Evolutionary conservation across 768 basidiomycete species (phyloP).

Genomic region (Tylopilus felleus): DNA sequence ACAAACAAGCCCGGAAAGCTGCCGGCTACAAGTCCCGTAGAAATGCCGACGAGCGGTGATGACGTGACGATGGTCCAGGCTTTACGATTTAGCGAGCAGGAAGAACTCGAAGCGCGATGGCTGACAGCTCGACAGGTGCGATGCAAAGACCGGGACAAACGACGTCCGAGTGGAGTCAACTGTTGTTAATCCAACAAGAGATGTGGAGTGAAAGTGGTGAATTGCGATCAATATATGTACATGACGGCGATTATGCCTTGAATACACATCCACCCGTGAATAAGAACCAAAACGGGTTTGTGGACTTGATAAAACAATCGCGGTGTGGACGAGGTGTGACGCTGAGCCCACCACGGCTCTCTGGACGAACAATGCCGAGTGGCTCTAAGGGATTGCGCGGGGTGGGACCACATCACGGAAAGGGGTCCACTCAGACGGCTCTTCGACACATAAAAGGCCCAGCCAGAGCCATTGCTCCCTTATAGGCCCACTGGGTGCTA

Average conservation of each 20-base stretch:
- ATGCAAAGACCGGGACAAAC: not conserved
- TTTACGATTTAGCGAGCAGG: slow-evolving; percentile 1
- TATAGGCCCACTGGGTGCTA: not conserved
- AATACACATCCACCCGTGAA: not conserved
- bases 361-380: not conserved
- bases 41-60: not conserved
- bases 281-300: not conserved
- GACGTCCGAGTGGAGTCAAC: not conserved
- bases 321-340: not conserved
- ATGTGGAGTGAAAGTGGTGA: not conserved
- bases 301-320: not conserved
- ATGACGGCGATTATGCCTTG: not conserved
- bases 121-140: not conserved
- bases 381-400: not conserved
- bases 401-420: not conserved
- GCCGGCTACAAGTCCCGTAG: not conserved
- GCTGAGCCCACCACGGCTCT: not conserved
- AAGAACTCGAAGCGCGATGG: slow-evolving; percentile 11
- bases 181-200: not conserved
- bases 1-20: not conserved
- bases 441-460: not conserved
- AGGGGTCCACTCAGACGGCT: not conserved
- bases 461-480: not conserved
- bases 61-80: not conserved
- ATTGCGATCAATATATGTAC: not conserved